Evolutionary conservation across 805 yeast genomes (phyloP), one percentile per base, ranked within the genome.

Genomic region (Candida boleticola): DNA sequence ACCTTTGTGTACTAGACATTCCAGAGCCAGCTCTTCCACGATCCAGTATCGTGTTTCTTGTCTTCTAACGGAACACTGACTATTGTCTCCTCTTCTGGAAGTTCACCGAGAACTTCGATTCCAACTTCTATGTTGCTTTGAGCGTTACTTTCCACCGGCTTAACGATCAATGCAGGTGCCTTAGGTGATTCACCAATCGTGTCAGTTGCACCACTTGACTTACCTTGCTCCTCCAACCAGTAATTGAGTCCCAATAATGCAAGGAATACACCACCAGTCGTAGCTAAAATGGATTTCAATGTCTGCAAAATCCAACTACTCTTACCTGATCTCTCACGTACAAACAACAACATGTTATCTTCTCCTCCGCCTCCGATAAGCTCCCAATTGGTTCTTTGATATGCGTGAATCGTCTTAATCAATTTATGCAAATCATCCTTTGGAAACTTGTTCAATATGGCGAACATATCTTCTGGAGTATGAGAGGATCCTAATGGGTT

Each of bases 311-410:
- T 21, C 9, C 41, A 19, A 18, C 14, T 29, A 6, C 41, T 20
- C 11, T 20, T 36, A 14, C 13, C 19, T 14, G 19, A 14, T 11
- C 30, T 47, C n/a, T 37, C n/a, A 23, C 47, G 22, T 27, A 13
- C 21, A 19, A 53, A 51, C 4, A 53, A 52, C 10, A 53, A 25
- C 34, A 45, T 40, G 30, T 50, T 43, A 42, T 44, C 46, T 22
- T 43, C 37, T 7, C 41, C 42, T 26, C 77, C 75, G 21, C 78
- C 72, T 3, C 81, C 86, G 26, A 79, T 62, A n/a, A 82, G 64
- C 42, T 60, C 67, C 85, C 84, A 83, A 10, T 68, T 68, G 18
- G 58, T 55, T 19, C 55, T 60, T 41, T 77, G 76, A 33, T 80
- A 61, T 44, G 59, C 67, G 37, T 64, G 67, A 6, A 81, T 59